Evolutionary conservation across 306 rosid genomes (phyloP), one percentile per base, ranked within the genome.

Genomic region (Trichosanthes truncata): DNA sequence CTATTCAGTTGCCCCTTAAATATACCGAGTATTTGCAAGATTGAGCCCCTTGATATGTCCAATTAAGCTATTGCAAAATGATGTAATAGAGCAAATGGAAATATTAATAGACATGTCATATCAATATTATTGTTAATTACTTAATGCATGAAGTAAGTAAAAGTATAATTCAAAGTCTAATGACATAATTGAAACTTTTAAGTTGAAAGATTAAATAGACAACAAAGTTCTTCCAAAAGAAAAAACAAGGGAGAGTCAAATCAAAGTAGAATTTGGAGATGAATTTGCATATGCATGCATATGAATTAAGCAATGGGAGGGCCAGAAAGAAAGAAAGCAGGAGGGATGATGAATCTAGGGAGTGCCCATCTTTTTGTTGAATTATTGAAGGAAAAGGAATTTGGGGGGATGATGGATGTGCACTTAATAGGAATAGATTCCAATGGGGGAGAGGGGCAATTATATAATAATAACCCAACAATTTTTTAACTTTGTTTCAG

Each of bases 361-460:
- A 90, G 93, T 92, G 93, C 89, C 81, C 78, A 74, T 74, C 90
- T 90, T 86, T 94, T 87, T 88, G 86, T 76, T 90, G 87, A 86
- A 90, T 94, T 90, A 94, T 94, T 88, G 88, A 78, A 79, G 66
- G 82, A 87, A 82, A 55, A 45, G 78, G 62, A 74, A 74, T 74
- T 74, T 51, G 61, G 78, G n/a, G 3, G 59, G 57, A 6, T 23
- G 78, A 74, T 74, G 62, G 78, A 74, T 74, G 78, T 49, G 78
- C 78, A 74, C 78, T 74, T 74, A 48, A 69, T 25, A 74, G 18
- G 78, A 74, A 74, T 74, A 53, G 9, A 74, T 26, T 74, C 61
- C 29, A 49, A 29, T 74, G 25, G 56, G 56, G 45, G 26, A 6
- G 18, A 74, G 23, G 38, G 61, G 61, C 8, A 74, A 74, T 51